These are phyloP conservation scores for Thelephora terrestris DNA, from an alignment of 1,284 basidiomycete genomes.

Conservation along the genomic window DNA sequence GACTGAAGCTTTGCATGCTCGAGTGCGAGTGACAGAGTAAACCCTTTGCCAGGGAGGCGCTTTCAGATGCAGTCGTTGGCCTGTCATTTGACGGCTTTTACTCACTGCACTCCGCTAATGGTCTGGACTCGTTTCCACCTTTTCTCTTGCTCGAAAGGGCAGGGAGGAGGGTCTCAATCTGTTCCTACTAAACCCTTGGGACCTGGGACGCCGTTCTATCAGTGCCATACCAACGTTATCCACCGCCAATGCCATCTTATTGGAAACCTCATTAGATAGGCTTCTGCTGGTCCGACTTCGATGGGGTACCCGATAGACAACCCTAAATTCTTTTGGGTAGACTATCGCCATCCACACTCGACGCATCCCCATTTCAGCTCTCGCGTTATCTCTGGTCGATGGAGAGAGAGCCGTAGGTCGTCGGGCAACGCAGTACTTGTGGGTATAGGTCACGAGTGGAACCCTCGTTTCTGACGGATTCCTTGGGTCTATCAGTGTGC, in stretches of 20 bases:
- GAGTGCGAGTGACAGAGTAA: slow-evolving; percentile 63
- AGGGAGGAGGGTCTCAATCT: slow-evolving; percentile 34
- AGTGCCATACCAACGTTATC: slow-evolving; percentile 89
- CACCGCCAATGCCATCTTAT: slow-evolving; percentile 86
- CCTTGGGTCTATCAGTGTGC: slow-evolving; percentile 31
- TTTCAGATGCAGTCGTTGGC: slow-evolving; percentile 52
- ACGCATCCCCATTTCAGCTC: slow-evolving; percentile 35
- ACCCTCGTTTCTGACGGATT: slow-evolving; percentile 40
- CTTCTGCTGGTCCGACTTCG: slow-evolving; percentile 69
- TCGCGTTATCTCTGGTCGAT: slow-evolving; percentile 62
- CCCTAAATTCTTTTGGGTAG: slow-evolving; percentile 76
- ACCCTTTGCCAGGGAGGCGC: slow-evolving; percentile 55
- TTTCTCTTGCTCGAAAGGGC: slow-evolving; percentile 6
- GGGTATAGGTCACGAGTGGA: slow-evolving; percentile 34
- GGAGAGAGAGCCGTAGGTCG: slow-evolving; percentile 58
- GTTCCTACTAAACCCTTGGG: slow-evolving; percentile 58
- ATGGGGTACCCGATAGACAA: slow-evolving; percentile 79
- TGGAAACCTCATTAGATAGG: slow-evolving; percentile 65
- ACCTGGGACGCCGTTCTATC: slow-evolving; percentile 73
- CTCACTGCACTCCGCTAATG: slow-evolving; percentile 33
- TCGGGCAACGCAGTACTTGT: slow-evolving; percentile 54
- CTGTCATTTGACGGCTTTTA: slow-evolving; percentile 51
- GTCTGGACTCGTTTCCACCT: slow-evolving; percentile 17
- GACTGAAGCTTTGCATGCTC: slow-evolving; percentile 94
- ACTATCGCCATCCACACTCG: slow-evolving; percentile 55